Evolutionary conservation across 1,284 basidiomycete genomes (phyloP), one percentile per base, ranked within the genome.

Genomic region (Kalmanozyma brasiliensis): DNA sequence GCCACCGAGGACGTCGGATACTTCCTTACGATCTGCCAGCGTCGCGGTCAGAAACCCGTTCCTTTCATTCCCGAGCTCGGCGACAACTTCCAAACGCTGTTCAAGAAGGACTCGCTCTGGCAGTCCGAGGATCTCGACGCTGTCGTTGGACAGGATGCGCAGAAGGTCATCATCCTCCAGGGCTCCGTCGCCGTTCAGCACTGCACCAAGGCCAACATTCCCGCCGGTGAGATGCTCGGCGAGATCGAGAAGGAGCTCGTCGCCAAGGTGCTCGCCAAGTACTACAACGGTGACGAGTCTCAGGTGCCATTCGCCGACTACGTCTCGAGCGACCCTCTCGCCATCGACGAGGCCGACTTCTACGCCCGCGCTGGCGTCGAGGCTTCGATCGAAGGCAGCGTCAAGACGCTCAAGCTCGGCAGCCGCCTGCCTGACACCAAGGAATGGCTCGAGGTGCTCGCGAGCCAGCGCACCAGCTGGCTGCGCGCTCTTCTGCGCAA

Each of bases 41-140:
- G 96, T 52, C 92, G 92, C 14, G 92, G 93, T 14, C 95, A 98
- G 86, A 99, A 98, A 86, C 96, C 96, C 0, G 94, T 91, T 8
- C 96, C 95, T 1, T 98, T 98, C 86, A 97, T 98, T 76, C 94
- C 95, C n/a, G 89, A 98, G 47, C 87, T 98, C 44, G 94, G 98
- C 83, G 88, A 66, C 48, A 72, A 67, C 52, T 97, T 98, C 82
- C 93, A 95, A 83, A 93, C 97, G 46, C 59, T 68, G 30, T 78
- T 78, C 53, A 80, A 57, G 52, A 82, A 93, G 91, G 94, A 97
- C 83, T 97, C 94, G 16, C 88, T 98, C 7, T 98, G 95, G 95
- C 92, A 93, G 41, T 91, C 94, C 7, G 96, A 98, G 84, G 95
- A 99, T 82, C 93, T 98, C 74, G 95, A 98, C 71, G 95, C 94